phyloP scores from a whole-genome alignment of 176 grass and related monocot species.

The Melocanna baccifera region DNA sequence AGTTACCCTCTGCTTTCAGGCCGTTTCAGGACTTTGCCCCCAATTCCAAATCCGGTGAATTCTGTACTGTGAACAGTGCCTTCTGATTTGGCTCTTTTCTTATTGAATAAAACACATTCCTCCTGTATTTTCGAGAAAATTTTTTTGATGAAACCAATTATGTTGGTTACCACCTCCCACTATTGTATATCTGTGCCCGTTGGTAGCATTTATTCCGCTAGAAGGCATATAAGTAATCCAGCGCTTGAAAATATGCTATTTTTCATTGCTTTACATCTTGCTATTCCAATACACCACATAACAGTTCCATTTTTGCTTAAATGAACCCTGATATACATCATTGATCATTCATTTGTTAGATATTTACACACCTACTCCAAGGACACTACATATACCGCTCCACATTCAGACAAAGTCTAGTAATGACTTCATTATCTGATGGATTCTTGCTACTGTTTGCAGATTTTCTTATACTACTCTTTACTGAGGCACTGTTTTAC shows the following conservation, averaged over 20 bases:
- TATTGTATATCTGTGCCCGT: not conserved
- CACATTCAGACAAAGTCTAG: not conserved
- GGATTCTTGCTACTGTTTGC: slow-evolving; percentile 22
- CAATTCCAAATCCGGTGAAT: too few relatives aligned
- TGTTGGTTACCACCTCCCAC: not conserved
- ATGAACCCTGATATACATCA: not conserved
- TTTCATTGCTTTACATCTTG: not conserved
- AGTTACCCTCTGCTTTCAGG: too few relatives aligned
- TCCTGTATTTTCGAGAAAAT: too few relatives aligned
- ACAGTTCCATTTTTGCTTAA: not conserved
- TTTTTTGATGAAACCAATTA: too few relatives aligned
- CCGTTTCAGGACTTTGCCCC: too few relatives aligned
- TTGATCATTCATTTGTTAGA: slow-evolving; percentile 7
- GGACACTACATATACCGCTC: not conserved
- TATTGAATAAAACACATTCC: too few relatives aligned
- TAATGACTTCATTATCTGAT: slow-evolving; percentile 24
- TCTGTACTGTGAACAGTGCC: too few relatives aligned
- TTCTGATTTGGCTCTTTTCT: too few relatives aligned
- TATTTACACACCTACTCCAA: not conserved
- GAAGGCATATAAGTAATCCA: not conserved
- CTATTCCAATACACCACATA: not conserved
- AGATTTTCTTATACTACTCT: slow-evolving; percentile 99
- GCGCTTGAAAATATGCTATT: not conserved
- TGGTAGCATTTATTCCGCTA: not conserved
- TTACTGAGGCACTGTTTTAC: slow-evolving; percentile 95